phyloP scores from a whole-genome alignment of 306 rosid species.

The Cucumis sativus region DNA sequence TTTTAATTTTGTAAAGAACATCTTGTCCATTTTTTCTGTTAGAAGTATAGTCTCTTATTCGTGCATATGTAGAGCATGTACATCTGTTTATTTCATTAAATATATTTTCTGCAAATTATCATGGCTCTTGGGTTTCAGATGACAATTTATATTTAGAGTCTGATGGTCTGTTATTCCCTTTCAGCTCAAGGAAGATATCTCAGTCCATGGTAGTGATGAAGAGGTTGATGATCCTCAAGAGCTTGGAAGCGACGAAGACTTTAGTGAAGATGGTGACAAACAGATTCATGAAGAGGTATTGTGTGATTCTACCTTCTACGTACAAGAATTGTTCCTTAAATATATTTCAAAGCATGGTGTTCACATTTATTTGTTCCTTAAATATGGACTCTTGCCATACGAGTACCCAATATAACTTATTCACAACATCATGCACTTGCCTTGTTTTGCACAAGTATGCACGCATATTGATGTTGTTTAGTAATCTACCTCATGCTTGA shows the following conservation, averaged over 20 bases:
- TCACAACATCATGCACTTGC: not conserved
- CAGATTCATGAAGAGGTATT: constrained; percentile 63
- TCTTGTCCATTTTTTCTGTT: not conserved
- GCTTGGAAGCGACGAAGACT: constrained; percentile 71
- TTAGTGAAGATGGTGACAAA: constrained; percentile 47
- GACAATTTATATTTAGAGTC: not conserved
- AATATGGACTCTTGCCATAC: not conserved
- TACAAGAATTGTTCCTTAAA: not conserved
- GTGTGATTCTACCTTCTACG: not conserved
- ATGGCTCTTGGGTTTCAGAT: not conserved
- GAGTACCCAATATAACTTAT: not conserved
- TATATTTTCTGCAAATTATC: not conserved
- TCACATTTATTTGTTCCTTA: not conserved
- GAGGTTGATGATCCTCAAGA: constrained; percentile 73
- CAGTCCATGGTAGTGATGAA: constrained; percentile 92
- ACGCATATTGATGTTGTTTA: not conserved
- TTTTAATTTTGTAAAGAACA: not conserved
- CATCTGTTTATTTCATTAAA: not conserved
- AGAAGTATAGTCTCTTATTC: not conserved
- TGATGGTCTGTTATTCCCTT: not conserved
- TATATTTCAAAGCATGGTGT: not conserved
- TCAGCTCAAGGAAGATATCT: constrained; percentile 78
- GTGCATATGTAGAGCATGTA: not conserved
- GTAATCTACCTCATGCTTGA: no score
- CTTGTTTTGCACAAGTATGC: not conserved